Base-by-base conservation (phyloP, 108 stramenopile species). In the Fistulifera pelliculosa region DNA sequence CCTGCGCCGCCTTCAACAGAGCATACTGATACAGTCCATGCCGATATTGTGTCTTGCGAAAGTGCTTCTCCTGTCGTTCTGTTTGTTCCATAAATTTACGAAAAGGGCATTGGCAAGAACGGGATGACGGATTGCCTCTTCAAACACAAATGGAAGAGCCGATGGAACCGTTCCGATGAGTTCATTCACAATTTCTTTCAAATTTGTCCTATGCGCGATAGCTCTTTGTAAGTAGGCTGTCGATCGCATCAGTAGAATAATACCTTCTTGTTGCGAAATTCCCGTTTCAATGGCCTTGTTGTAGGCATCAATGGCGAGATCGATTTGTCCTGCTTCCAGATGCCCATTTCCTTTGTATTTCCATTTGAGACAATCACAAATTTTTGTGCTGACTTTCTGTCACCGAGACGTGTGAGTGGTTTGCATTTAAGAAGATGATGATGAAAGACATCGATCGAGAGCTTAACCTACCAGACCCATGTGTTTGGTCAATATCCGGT, bases 21-120 rank as follows among this genome's bases (percentile, higher is more conserved):
- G 85, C 74, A 39, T 74, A 81, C 68, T 86, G 84, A 41, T 86
- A 86, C 67, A 90, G 68, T 48, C 81, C 83, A 65, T 86, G 88
- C 6, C 79, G 80, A 50, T 80, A 86, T 28, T 83, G 69, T 10
- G 70, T 76, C 18, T 64, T 57, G 21, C 75, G 77, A 27, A 81
- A 76, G 39, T 75, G 70, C 0, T 54, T 44, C 28, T 90, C 65
- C 27, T 82, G 74, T 1, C 51, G 31, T 41, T 55, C 69, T 0
- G 67, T 70, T 52, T 86, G 70, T 12, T 52, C 44, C 2, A 63
- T 25, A 1, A 86, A 35, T 14, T 71, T 70, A 27, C 65, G 18
- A 23, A 79, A 67, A 90, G 65, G 11, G 76, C 48, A 18, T 56
- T 31, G 13, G 77, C 56, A 10, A 85, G 24, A 11, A 50, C 54